Base-by-base conservation (phyloP, 805 yeast genomes). In the Pichia exigua region DNA sequence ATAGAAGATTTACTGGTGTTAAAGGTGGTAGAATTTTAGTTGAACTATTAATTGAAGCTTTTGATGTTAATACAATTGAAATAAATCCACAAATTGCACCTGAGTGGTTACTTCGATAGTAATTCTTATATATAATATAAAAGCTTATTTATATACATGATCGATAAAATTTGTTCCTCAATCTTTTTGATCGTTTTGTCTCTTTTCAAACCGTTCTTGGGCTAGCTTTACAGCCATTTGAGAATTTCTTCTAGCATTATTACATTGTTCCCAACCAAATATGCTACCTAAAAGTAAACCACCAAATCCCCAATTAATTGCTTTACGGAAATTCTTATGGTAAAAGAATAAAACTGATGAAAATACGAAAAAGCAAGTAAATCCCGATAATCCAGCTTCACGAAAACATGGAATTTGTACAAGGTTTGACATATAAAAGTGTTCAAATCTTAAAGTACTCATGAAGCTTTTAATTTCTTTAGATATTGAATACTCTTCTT, bases 231-330 rank as follows among this genome's bases (percentile, higher is more conserved):
- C 84, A 52, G 83, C 81, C 54, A 78, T 77, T 63, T 81, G 75
- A 50, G 86, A 81, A 56, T 79, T 77, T 61, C 83, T 74, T 65
- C 95, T 75, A 45, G 80, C 75, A 46, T 81, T 73, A 53, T 96
- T 75, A 66, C 98, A 91, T 67, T 89, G 96, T 64, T 91, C 97
- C 96, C 96, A 91, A 1, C 95, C 87, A 27, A 87, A 82, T 0
- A 87, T 75, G 44, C 87, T 81, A 0, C 97, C 97, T 21, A 89
- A 64, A 51, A 87, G 67, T 57, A 89, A 79, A 3, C 94, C 95
- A 40, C 86, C 85, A 47, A 87, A 73, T 11, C 84, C 83, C 96
- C 97, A 91, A 62, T 91, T 87, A 17, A 79, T 73, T 1, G 95
- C 82, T 54, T 76, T 76, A 11, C 71, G 64, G 0, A 83, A 75